Conservation (phyloP, 202 grass and related monocot genomes). For the Bolboschoenoplectus hybrid region DNA sequence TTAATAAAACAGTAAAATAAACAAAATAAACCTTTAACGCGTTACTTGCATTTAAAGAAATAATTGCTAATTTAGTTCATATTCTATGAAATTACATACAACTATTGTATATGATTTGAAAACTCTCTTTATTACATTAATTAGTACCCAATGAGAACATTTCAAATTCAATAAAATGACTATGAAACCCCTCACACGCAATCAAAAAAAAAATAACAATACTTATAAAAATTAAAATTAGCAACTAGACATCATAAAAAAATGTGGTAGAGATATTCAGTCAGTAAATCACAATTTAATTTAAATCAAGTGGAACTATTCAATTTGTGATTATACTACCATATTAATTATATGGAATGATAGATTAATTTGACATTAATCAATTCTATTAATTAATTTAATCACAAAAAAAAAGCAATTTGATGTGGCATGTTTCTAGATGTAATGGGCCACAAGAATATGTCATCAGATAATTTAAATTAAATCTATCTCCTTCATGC, state of each 20-base stretch:
- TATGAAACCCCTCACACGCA: not conserved
- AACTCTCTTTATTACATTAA: not conserved
- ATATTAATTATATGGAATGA: not conserved
- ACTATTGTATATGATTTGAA: not conserved
- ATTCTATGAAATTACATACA: not conserved
- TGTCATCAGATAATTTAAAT: constrained; percentile 2
- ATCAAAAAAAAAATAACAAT: not conserved
- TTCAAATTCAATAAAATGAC: not conserved
- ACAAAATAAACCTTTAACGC: not conserved
- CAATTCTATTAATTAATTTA: not conserved
- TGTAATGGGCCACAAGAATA: not conserved
- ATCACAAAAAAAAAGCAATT: not conserved
- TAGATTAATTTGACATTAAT: not conserved
- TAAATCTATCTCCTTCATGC: not conserved
- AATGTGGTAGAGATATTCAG: not conserved
- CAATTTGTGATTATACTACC: not conserved
- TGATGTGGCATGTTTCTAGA: not conserved
- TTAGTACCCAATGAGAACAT: not conserved
- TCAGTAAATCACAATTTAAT: not conserved
- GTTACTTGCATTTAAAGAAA: not conserved
- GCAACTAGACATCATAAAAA: not conserved
- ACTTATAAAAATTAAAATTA: not conserved
- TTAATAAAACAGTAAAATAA: not conserved
- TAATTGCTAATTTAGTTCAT: not conserved
- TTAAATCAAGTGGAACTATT: not conserved